Base-by-base conservation (phyloP, 306 rosid genomes). In the Cicer bijugum region DNA sequence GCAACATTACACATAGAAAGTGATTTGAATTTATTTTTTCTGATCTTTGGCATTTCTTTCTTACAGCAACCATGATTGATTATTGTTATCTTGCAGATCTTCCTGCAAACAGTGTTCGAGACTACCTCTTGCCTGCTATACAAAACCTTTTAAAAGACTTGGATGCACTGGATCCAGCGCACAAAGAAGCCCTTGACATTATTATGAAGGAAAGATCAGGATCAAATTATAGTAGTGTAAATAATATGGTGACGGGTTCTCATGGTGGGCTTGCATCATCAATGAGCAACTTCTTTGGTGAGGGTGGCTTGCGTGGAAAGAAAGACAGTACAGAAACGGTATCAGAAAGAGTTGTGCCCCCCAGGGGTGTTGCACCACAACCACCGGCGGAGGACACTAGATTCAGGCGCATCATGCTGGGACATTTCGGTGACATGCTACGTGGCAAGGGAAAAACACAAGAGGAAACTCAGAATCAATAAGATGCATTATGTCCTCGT, bases 171-270 rank as follows among this genome's bases (percentile, higher is more conserved):
- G 98, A 94, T 86, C 97, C 98, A 48, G 97, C 92, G 7, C 98
- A 91, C 83, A 94, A 88, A 86, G 98, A 94, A 84, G 98, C 97
- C 45, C 90, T 94, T 68, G 98, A 91, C 82, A 94, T 91, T 28
- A 84, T 94, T 56, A 77, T 88, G 97, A 89, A 85, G 86, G 98
- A 94, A 71, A 86, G 92, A 83, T 85, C 92, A 35, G 95, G 97
- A 33, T 82, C 88, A 75, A 83, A 92, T 62, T 80, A 85, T 42
- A 94, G 87, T 15, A 77, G 86, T 28, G 80, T 80, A 75, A 82
- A 84, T 75, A 83, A 83, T 72, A 93, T 89, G 87, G 88, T 78
- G 71, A 83, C 79, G 90, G 84, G 89, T 71, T 85, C 94, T 35
- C 90, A 85, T 65, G 82, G 84, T 62, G 93, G 94, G 53, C 59